phyloP scores from a whole-genome alignment of 345 rosid species.

The Linum lewisii region DNA sequence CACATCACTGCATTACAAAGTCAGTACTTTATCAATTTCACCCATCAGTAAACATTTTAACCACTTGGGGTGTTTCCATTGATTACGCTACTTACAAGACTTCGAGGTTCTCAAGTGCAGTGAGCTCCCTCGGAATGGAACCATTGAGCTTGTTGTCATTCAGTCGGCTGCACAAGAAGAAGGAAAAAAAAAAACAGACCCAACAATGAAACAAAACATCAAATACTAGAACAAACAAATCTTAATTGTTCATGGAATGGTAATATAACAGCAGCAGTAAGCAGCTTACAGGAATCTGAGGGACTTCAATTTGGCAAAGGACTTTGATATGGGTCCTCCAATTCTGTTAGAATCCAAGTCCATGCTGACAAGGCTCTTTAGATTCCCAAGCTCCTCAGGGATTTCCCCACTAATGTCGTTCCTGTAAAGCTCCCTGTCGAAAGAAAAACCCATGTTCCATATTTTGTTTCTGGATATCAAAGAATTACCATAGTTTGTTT shows the following conservation, averaged over 20 bases:
- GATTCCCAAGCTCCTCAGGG: slow-evolving; percentile 48
- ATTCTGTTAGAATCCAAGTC: slow-evolving; percentile 46
- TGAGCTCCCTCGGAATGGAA: slow-evolving; percentile 53
- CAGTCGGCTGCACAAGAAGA: slow-evolving; percentile 43
- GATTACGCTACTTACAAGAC: slow-evolving; percentile 41
- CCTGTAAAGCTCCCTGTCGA: slow-evolving; percentile 53
- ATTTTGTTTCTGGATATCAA: too few relatives aligned
- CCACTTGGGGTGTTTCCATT: neutral
- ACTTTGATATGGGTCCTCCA: slow-evolving; percentile 53
- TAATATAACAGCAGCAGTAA: too few relatives aligned
- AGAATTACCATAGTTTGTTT: too few relatives aligned
- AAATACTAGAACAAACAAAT: too few relatives aligned
- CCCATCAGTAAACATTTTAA: neutral
- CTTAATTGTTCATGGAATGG: too few relatives aligned
- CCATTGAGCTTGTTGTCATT: slow-evolving; percentile 60
- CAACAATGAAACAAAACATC: slow-evolving; percentile 11
- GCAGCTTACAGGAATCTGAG: slow-evolving; percentile 54
- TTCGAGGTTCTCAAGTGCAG: slow-evolving; percentile 45
- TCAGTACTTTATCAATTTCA: slow-evolving; percentile 3
- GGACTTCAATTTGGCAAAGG: slow-evolving; percentile 50
- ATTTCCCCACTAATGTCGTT: slow-evolving; percentile 41
- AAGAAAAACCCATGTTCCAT: too few relatives aligned
- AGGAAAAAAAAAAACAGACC: neutral
- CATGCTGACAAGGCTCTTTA: slow-evolving; percentile 51
- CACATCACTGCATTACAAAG: slow-evolving; percentile 39